Percentiles rank a stretch among this genome's conserved stretches.
These are phyloP conservation scores for Sclerotiophoma versabilis DNA, from an alignment of 2,329 filamentous ascomycete species.

Conservation along the genomic window DNA sequence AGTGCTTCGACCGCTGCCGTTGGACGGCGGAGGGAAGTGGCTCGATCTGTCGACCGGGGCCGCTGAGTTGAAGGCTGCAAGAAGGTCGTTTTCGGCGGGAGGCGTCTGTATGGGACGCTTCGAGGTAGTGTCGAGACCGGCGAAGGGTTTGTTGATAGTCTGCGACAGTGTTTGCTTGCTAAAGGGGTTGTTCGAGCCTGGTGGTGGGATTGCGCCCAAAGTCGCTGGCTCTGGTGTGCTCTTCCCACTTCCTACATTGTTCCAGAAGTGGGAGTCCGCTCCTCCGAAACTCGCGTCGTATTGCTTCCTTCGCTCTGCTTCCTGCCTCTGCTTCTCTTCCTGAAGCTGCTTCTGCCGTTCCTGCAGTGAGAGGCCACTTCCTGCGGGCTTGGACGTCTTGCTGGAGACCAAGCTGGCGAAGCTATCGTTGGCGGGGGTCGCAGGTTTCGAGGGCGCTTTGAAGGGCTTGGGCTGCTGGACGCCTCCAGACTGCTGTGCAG, in stretches of 20 bases:
- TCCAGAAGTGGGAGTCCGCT: conserved; percentile 73
- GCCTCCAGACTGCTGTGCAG: conserved; percentile 51
- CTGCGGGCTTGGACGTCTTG: conserved; percentile 62
- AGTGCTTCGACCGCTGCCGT: conserved; percentile 52
- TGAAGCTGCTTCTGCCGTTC: conserved; percentile 73
- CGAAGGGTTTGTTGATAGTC: conserved; percentile 50
- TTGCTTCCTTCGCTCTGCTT: conserved; percentile 74
- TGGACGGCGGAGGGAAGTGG: conserved; percentile 60
- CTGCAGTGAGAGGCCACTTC: conserved; percentile 72
- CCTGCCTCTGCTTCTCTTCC: conserved; percentile 79
- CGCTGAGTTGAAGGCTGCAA: conserved; percentile 67
- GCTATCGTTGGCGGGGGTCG: conserved; percentile 67
- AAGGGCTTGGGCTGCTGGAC: conserved; percentile 45
- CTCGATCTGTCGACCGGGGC: conserved; percentile 67
- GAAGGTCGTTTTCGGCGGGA: conserved; percentile 63
- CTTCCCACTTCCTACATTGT: conserved; percentile 68
- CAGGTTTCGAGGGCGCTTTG: conserved; percentile 61
- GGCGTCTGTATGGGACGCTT: conserved; percentile 39
- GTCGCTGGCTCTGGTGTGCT: conserved; percentile 54
- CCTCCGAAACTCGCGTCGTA: conserved; percentile 79
- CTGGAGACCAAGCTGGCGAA: conserved; percentile 79
- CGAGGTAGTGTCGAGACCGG: conserved; percentile 41
- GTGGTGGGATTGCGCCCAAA: conserved; percentile 33
- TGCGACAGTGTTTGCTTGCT: conserved; percentile 39
- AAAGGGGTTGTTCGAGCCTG: conserved; percentile 29